Conservation (phyloP, 768 basidiomycete species). For the Termitomyces heimii region DNA sequence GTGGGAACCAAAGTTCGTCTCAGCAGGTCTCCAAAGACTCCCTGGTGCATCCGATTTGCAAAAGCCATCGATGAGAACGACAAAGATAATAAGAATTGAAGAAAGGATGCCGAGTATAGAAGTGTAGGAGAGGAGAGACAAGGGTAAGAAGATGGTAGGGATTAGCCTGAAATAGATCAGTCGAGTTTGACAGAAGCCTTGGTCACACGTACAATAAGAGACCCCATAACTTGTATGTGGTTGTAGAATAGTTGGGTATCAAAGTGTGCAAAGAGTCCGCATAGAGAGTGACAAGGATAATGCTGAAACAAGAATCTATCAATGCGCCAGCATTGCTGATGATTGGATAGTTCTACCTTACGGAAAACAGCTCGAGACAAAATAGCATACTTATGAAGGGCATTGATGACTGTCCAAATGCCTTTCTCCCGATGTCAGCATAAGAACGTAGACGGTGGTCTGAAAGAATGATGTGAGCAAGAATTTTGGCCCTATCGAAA, state of each 20-base stretch:
- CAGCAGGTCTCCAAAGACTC: slow-evolving; percentile 69
- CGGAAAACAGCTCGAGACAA: slow-evolving; percentile 81
- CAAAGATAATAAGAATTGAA: slow-evolving; percentile 64
- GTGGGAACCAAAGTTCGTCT: slow-evolving; percentile 54
- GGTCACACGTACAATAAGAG: slow-evolving; percentile 53
- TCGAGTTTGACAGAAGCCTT: not conserved
- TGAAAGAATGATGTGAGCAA: slow-evolving; percentile 67
- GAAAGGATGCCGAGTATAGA: slow-evolving; percentile 85
- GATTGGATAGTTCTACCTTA: slow-evolving; percentile 44
- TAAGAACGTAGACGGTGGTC: slow-evolving; percentile 76
- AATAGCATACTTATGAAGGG: slow-evolving; percentile 67
- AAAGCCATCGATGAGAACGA: slow-evolving; percentile 80
- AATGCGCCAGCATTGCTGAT: not conserved
- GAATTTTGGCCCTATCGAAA: slow-evolving; percentile 68
- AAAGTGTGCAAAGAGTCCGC: slow-evolving; percentile 81
- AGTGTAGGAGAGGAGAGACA: slow-evolving; percentile 82
- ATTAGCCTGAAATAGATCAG: slow-evolving; percentile 46
- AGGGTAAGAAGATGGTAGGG: slow-evolving; percentile 81
- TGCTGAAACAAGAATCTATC: slow-evolving; percentile 33
- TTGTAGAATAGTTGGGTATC: slow-evolving; percentile 57
- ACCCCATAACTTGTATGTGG: slow-evolving; percentile 72
- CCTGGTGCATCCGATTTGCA: slow-evolving; percentile 70
- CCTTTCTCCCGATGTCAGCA: slow-evolving; percentile 83
- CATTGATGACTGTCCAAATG: slow-evolving; percentile 73
- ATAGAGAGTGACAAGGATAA: slow-evolving; percentile 84